Evolutionary conservation across 768 basidiomycete genomes (phyloP).

Genomic region (Termitomyces titanicus): DNA sequence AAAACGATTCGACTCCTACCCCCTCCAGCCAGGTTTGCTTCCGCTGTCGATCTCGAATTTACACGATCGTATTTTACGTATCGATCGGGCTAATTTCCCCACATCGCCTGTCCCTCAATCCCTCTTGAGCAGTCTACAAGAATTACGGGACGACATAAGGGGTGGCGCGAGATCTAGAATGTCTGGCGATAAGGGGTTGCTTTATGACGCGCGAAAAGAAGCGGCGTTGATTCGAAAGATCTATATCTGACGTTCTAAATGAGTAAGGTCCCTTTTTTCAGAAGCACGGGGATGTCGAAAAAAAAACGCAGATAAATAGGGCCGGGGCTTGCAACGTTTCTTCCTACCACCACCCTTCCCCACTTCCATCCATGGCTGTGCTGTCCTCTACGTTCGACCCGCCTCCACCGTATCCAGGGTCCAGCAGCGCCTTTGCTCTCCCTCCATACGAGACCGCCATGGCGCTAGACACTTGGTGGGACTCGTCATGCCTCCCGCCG

Average conservation of each 20-base stretch:
- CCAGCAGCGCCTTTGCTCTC: neutral
- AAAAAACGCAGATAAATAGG: neutral
- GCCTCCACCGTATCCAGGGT: neutral
- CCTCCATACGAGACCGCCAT: conserved; percentile 9
- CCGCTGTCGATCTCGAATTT: neutral
- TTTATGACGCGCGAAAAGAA: neutral
- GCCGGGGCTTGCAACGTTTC: neutral
- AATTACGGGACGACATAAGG: neutral
- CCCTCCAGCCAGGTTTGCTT: neutral
- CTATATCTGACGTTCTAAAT: neutral
- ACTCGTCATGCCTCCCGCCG: conserved; percentile 13
- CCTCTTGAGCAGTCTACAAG: too few species aligned
- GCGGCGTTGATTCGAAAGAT: neutral
- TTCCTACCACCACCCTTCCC: neutral
- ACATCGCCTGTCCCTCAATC: neutral
- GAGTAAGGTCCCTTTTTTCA: neutral
- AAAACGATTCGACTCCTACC: neutral
- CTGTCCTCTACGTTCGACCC: neutral
- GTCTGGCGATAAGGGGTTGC: neutral
- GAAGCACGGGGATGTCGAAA: conserved; percentile 3
- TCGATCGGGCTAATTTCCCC: neutral
- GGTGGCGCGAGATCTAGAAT: neutral
- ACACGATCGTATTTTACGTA: neutral
- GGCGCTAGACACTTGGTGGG: conserved; percentile 4
- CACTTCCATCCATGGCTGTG: neutral